phyloP scores from a whole-genome alignment of 257 asterid genomes.

The Coffea eugenioides region DNA sequence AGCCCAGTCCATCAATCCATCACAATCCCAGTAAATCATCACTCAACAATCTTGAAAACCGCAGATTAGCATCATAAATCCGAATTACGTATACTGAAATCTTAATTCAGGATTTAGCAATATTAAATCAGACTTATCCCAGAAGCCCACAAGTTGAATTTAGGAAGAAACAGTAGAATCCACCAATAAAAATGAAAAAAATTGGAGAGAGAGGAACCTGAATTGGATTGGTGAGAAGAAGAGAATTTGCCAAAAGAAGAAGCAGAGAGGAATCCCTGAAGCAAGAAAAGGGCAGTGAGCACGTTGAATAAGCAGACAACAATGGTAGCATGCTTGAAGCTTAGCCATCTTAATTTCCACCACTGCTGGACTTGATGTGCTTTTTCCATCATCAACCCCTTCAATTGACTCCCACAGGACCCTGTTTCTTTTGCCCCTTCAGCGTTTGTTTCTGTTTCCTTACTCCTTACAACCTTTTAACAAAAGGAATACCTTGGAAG shows the following conservation, averaged over 20 bases:
- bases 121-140: too few species aligned
- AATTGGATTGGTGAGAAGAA: constrained; percentile 40
- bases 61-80: neutral
- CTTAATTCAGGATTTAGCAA: too few species aligned
- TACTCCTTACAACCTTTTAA: too few species aligned
- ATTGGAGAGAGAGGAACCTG: constrained; percentile 2
- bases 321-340: constrained; percentile 84
- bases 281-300: constrained; percentile 58
- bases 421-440: neutral
- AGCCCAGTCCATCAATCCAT: too few species aligned
- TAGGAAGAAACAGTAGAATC: too few species aligned
- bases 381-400: constrained; percentile 52
- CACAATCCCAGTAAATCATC: neutral
- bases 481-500: too few species aligned
- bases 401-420: neutral
- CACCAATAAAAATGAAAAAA: too few species aligned
- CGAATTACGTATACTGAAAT: too few species aligned
- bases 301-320: constrained; percentile 64
- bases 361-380: constrained; percentile 42
- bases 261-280: constrained; percentile 51
- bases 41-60: too few species aligned
- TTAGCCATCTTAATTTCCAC: constrained; percentile 62
- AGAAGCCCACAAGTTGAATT: too few species aligned
- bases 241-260: constrained; percentile 22
- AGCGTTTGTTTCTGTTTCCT: too few species aligned